phyloP scores from a whole-genome alignment of 202 grass and related monocot species.

The Tripidium arundinaceum region DNA sequence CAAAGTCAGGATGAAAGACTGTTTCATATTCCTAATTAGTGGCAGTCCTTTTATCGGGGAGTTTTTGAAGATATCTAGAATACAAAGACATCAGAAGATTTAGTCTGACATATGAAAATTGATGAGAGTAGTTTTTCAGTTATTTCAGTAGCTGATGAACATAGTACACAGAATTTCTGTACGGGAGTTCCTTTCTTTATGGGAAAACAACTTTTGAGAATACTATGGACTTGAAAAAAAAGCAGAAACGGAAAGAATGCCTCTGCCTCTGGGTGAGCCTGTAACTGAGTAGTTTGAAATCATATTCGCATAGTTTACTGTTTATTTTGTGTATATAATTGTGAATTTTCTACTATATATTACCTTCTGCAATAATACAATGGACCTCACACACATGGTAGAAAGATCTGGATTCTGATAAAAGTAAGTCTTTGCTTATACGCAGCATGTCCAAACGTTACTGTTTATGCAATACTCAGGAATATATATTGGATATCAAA shows the following conservation, averaged over 20 bases:
- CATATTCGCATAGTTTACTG: background rate
- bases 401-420: background rate
- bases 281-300: background rate
- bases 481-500: background rate
- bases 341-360: background rate
- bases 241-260: background rate
- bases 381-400: background rate
- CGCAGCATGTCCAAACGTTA: background rate
- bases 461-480: background rate
- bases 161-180: background rate
- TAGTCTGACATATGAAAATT: conserved; percentile 1
- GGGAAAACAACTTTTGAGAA: background rate
- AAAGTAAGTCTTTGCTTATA: background rate
- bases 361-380: background rate
- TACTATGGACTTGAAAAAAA: background rate
- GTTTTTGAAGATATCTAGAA: background rate
- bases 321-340: background rate
- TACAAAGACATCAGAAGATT: background rate
- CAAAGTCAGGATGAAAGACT: background rate
- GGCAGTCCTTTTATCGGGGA: background rate
- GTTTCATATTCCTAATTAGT: background rate
- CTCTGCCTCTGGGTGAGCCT: background rate
- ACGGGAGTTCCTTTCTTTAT: background rate
- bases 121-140: background rate
- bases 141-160: background rate